These are phyloP conservation scores for Datura wrightii DNA, from an alignment of 257 asterid species.

Conservation along the genomic window DNA sequence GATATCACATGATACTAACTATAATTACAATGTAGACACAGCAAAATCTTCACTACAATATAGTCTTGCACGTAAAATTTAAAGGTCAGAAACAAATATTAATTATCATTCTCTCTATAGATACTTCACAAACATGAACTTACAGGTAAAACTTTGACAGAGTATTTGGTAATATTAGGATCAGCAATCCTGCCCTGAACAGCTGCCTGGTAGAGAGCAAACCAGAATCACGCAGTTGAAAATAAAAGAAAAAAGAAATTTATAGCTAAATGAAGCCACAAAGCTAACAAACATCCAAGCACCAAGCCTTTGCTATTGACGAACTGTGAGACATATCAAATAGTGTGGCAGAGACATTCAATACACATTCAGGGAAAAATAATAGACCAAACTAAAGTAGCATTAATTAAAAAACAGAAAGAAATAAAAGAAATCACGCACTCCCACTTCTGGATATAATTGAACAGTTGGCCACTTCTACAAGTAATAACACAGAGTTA, in stretches of 20 bases:
- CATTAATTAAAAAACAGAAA: background rate
- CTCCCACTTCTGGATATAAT: background rate
- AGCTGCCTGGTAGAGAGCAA: slow-evolving; percentile 57
- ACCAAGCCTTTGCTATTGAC: background rate
- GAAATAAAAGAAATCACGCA: background rate
- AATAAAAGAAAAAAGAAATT: background rate
- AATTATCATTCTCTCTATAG: background rate
- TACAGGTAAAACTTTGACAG: slow-evolving; percentile 86
- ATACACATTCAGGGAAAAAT: background rate
- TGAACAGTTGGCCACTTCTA: background rate
- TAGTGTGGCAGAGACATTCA: slow-evolving; percentile 2
- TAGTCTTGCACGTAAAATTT: background rate
- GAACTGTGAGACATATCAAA: background rate
- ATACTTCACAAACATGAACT: slow-evolving; percentile 42
- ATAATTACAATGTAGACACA: slow-evolving; percentile 9
- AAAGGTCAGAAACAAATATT: slow-evolving; percentile 13
- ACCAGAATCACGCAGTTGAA: slow-evolving; percentile 22
- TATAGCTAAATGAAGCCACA: background rate
- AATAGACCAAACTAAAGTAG: background rate
- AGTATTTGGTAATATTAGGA: slow-evolving; percentile 74
- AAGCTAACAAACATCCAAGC: slow-evolving; percentile 11
- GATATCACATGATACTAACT: background rate
- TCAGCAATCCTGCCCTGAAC: slow-evolving; percentile 68
- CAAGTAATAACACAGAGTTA: background rate
- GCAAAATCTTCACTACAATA: background rate